Percentiles rank a stretch among this genome's conserved stretches.
Conservation (phyloP, 1,284 basidiomycete genomes). For the Cutaneotrichosporon mucoides region DNA sequence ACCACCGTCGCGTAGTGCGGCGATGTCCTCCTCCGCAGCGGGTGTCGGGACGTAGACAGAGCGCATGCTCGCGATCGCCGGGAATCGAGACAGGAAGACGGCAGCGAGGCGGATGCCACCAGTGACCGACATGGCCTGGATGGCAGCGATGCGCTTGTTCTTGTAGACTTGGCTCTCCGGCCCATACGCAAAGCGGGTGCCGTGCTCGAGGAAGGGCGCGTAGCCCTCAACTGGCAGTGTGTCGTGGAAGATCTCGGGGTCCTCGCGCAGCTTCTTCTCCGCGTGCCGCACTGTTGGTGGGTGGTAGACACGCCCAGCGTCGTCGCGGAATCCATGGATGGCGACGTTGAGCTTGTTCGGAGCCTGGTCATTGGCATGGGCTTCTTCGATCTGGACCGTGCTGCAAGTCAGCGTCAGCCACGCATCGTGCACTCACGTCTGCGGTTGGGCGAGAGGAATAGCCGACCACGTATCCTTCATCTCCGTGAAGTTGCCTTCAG, state of each 20-base stretch:
- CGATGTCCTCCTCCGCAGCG: slow-evolving; percentile 38
- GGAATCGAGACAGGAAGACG: slow-evolving; percentile 75
- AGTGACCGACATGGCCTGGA: slow-evolving; percentile 92
- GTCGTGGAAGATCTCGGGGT: slow-evolving; percentile 29
- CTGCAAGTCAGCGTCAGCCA: not conserved
- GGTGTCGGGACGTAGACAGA: slow-evolving; percentile 38
- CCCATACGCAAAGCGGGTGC: slow-evolving; percentile 41
- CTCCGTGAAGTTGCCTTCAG: slow-evolving; percentile 9
- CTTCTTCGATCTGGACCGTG: slow-evolving; percentile 50
- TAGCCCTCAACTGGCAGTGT: slow-evolving; percentile 41
- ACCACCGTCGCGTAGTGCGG: slow-evolving; percentile 38
- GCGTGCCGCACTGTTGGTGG: slow-evolving; percentile 87
- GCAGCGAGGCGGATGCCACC: slow-evolving; percentile 92
- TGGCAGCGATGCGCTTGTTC: slow-evolving; percentile 41
- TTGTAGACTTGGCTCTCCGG: slow-evolving; percentile 59
- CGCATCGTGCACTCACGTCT: slow-evolving; percentile 25
- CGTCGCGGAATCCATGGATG: slow-evolving; percentile 82
- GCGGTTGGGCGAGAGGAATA: slow-evolving; percentile 27
- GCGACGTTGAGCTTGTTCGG: slow-evolving; percentile 87
- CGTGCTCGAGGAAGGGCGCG: slow-evolving; percentile 39
- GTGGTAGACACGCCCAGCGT: slow-evolving; percentile 80
- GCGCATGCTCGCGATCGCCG: slow-evolving; percentile 17
- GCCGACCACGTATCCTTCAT: slow-evolving; percentile 36
- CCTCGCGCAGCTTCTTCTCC: slow-evolving; percentile 35
- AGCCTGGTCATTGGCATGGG: slow-evolving; percentile 77